Base-by-base conservation (phyloP, 345 rosid genomes). In the Lagerstroemia speciosa region DNA sequence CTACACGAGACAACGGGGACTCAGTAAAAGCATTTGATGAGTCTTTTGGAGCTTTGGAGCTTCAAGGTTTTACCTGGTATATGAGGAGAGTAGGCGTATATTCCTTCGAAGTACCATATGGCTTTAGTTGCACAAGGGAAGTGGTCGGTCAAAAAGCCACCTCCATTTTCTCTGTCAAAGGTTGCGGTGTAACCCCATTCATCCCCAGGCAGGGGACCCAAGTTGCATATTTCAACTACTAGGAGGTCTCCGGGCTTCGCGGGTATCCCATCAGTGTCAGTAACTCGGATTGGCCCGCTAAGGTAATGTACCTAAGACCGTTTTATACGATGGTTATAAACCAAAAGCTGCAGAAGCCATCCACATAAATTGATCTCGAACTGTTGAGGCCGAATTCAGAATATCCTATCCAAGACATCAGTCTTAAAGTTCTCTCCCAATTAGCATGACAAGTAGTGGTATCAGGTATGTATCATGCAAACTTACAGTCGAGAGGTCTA, bases 31-130 rank as follows among this genome's bases (percentile, higher is more conserved):
- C 32, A 29, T 26, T 36, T 24, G 9, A 22, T 31, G n/a, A 14
- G 46, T 22, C 31, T 27, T 20, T 3, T 19, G 61, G 0, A 65
- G 48, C 48, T 62, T 62, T 65, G 32, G 19, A 58, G 71, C 29
- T 58, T 5, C 34, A 58, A 11, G 34, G 29, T 58, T 12, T 71
- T 67, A 89, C 98, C 97, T 4, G 93, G 93, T 64, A 91, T 87
- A 7, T 89, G 95, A 64, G 95, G 97, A 72, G 98, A 93, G 71
- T 85, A 83, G 14, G 97, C 92, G 68, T 85, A 87, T 30, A 93
- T 91, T 62, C 98, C 97, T 83, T 93, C 91, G 52, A 89, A 89
- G 69, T 89, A 85, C 96, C 98, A 93, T 80, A 93, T 89, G 70
- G 97, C 97, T 81, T 91, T 93, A 62, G 91, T 82, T 3, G 98